Conservation (phyloP, 805 yeast genomes). For the Myxozyma melibiosi region DNA sequence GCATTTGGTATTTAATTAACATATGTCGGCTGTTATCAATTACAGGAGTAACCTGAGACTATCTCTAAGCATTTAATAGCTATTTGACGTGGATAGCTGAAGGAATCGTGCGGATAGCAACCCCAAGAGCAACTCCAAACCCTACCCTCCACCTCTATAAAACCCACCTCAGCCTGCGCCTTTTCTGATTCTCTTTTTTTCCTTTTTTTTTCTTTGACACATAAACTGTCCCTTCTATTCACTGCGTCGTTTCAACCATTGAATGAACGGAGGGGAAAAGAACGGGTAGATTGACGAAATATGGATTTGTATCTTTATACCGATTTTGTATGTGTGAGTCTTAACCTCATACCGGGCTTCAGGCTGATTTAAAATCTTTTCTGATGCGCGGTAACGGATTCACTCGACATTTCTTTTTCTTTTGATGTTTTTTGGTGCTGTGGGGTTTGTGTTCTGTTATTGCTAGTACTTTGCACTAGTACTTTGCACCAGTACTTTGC, state of each 20-base stretch:
- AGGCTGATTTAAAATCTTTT: background rate
- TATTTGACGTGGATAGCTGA: background rate
- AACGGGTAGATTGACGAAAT: constrained; percentile 22
- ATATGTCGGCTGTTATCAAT: no score
- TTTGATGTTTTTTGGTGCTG: background rate
- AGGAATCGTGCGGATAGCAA: background rate
- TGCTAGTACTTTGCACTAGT: background rate
- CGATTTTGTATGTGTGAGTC: constrained; percentile 1
- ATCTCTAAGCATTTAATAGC: no score
- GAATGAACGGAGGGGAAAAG: constrained; percentile 30
- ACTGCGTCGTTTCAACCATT: constrained; percentile 23
- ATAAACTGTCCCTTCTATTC: constrained; percentile 27
- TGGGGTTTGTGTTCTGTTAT: background rate
- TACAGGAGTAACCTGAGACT: no score
- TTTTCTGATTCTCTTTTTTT: constrained; percentile 1
- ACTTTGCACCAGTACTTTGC: no score
- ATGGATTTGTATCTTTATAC: background rate
- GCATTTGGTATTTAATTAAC: no score
- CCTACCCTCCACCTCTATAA: background rate
- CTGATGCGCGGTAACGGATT: constrained; percentile 18
- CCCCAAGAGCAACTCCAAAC: background rate
- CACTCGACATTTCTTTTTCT: constrained; percentile 1
- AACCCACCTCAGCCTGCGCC: background rate
- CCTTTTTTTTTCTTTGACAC: constrained; percentile 14
- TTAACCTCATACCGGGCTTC: constrained; percentile 26